A percentile compares a stretch with the other conserved stretches of the same genome.
Conservation (phyloP, 2,329 filamentous ascomycete genomes). For the Xylariaceae sp. region DNA sequence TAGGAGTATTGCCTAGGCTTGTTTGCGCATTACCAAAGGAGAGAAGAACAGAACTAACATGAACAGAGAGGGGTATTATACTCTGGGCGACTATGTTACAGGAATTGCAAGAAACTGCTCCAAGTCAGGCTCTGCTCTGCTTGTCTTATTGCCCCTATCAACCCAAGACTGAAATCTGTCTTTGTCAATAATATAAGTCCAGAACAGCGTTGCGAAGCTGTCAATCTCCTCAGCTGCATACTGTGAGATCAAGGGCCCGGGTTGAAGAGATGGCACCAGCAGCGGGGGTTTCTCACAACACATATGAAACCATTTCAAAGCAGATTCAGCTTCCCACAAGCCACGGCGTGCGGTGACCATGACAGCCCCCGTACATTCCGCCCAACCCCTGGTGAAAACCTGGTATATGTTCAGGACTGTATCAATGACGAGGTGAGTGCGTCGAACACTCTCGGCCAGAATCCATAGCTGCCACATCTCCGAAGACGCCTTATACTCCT, state of each 20-base stretch:
- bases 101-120: too few species aligned
- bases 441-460: conserved; percentile 16
- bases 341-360: conserved; percentile 13
- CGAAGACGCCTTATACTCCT: conserved; percentile 3
- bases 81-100: too few species aligned
- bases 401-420: conserved; percentile 11
- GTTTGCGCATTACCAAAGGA: too few species aligned
- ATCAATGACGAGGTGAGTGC: conserved; percentile 15
- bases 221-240: conserved; percentile 15
- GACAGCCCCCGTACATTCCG: conserved; percentile 11
- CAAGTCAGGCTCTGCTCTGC: too few species aligned
- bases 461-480: conserved; percentile 25
- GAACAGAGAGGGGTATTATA: too few species aligned
- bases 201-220: conserved; percentile 16
- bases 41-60: too few species aligned
- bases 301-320: conserved; percentile 18
- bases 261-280: conserved; percentile 9
- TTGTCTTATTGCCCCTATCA: conserved; percentile 5
- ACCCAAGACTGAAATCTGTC: conserved; percentile 24
- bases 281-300: conserved; percentile 4
- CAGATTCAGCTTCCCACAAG: conserved; percentile 17
- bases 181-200: conserved; percentile 18
- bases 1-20: too few species aligned
- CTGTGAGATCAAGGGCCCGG: conserved; percentile 14
- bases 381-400: conserved; percentile 12